Base-by-base conservation (phyloP, 2,329 filamentous ascomycete species). In the Plectosphaerella sp. region DNA sequence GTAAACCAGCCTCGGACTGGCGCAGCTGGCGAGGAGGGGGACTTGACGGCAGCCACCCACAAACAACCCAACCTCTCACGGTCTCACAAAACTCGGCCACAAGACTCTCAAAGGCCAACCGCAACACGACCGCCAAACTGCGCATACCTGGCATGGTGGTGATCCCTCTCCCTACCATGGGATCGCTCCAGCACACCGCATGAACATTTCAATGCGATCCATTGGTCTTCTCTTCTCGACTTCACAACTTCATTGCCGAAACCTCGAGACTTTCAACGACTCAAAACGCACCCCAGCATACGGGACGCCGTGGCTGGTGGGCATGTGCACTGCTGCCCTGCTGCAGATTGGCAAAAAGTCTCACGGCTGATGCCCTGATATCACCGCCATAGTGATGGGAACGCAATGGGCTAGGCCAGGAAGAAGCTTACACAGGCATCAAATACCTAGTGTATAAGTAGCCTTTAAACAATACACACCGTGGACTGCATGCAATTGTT, bases 1-100 rank as follows among this genome's bases (percentile, higher is more conserved):
- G 68, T 71, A 68, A 66, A 28, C 36, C 3, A 5, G 20, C 35
- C 45, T 28, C 16, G 48, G 24, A 12, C 8, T 33, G 28, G 28
- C 28, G 28, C 28, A 33, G 8, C 28, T 33, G 28, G 28, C 28
- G 28, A 33, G 28, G 28, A 33, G 28, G 28, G 28, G 8, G 11
- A 33, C 3, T 12, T 33, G 8, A 33, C 28, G 11, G 11, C 28
- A 12, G 8, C 28, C 37, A 41, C 37, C 7, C 37, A 8, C 14
- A n/a, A 41, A 22, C 3, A 3, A 22, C 22, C 37, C 14, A 15
- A 3, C 37, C 37, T 41, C 37, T 41, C 37, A 14, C 15, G 14
- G 37, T 15, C 37, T 41, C 37, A 9, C 14, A 8, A 41, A 3
- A 41, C 14, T 7, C 37, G 37, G 37, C 37, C 16, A 9, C 37